Percentiles rank a stretch among this genome's conserved stretches.
These are phyloP conservation scores for Coemansia sp. DNA, from an alignment of 192 early-diverging fungal genomes.

Conservation along the genomic window DNA sequence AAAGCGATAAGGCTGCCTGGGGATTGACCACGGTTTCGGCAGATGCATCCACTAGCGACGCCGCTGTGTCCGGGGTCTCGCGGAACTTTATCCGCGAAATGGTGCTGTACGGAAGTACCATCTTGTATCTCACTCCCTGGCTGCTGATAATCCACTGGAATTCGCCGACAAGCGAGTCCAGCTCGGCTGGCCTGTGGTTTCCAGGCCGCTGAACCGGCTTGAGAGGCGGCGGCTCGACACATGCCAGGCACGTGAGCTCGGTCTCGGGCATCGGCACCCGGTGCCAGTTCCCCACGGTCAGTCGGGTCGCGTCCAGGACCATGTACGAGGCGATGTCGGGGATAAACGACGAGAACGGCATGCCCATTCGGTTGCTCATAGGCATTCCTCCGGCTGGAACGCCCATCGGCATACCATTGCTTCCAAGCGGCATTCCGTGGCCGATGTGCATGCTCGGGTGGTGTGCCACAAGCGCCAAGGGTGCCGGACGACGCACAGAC, in stretches of 20 bases:
- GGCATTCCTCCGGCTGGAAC: conserved; percentile 11
- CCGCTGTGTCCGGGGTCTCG: conserved; percentile 40
- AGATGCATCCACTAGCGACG: conserved; percentile 26
- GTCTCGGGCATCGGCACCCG: conserved; percentile 47
- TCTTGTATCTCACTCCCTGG: conserved; percentile 49
- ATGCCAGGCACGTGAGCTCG: conserved; percentile 49
- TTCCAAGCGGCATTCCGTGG: background rate
- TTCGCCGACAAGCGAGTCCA: conserved; percentile 51
- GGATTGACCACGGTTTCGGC: conserved; percentile 39
- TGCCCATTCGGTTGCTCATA: conserved; percentile 5
- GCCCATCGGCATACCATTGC: background rate
- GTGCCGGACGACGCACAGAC: conserved; percentile 33
- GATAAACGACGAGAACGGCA: conserved; percentile 31
- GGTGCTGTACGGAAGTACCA: conserved; percentile 49
- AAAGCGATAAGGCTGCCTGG: conserved; percentile 38
- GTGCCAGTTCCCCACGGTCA: conserved; percentile 47
- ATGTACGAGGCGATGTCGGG: conserved; percentile 51
- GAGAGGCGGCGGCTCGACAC: conserved; percentile 47
- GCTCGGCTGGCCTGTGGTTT: conserved; percentile 51
- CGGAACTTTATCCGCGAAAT: conserved; percentile 50
- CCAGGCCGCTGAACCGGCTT: conserved; percentile 53
- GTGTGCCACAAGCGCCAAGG: conserved; percentile 24
- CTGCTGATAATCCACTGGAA: conserved; percentile 55
- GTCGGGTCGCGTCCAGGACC: conserved; percentile 37
- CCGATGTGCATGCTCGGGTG: conserved; percentile 6